Percentiles rank a stretch among this genome's conserved stretches.
phyloP scores from a whole-genome alignment of 805 yeast genomes.

The Diddensiella santjacobensis region DNA sequence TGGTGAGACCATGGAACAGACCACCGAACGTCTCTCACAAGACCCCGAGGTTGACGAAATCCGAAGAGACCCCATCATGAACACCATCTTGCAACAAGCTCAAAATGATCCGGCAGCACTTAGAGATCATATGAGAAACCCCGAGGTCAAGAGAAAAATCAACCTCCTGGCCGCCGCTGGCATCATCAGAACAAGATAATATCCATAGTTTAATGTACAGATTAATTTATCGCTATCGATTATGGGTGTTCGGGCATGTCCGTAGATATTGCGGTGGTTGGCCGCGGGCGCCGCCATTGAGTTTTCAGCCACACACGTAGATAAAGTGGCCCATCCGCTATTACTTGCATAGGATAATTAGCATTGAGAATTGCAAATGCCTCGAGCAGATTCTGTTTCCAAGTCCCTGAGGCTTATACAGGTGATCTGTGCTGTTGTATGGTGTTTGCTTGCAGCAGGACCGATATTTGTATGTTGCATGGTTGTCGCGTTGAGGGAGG shows the following conservation, averaged over 20 bases:
- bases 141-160: slow-evolving; percentile 83
- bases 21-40: slow-evolving; percentile 81
- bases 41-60: slow-evolving; percentile 94
- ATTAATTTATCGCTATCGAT: neutral
- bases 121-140: slow-evolving; percentile 97
- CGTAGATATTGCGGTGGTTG: too few species aligned
- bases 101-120: slow-evolving; percentile 93
- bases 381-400: slow-evolving; percentile 1
- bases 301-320: too few species aligned
- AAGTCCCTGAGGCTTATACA: slow-evolving; percentile 36
- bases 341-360: too few species aligned
- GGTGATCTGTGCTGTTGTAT: slow-evolving; percentile 65
- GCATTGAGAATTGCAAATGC: neutral
- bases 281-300: neutral
- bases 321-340: too few species aligned
- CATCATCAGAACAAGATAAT: slow-evolving; percentile 80
- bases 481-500: neutral
- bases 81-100: slow-evolving; percentile 89
- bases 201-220: neutral
- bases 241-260: too few species aligned
- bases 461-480: slow-evolving; percentile 60
- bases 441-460: slow-evolving; percentile 93
- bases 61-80: slow-evolving; percentile 94
- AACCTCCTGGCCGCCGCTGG: slow-evolving; percentile 93
- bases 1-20: slow-evolving; percentile 91